phyloP scores from a whole-genome alignment of 2,329 filamentous ascomycete genomes.

The Knoxdaviesia proteae region DNA sequence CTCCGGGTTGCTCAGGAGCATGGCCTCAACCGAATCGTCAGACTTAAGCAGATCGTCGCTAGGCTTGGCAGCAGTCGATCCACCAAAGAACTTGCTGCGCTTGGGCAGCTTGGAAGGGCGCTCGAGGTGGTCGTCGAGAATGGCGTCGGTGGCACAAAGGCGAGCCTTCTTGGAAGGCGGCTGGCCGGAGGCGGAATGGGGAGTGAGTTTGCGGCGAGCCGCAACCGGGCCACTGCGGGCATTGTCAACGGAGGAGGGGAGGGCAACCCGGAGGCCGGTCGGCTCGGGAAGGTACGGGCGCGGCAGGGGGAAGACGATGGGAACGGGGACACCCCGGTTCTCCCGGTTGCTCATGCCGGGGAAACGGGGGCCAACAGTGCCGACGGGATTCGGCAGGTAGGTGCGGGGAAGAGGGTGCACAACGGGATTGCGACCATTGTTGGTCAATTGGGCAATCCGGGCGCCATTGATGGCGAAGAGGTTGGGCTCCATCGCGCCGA shows the following conservation, averaged over 20 bases:
- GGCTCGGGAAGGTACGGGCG: constrained; percentile 24
- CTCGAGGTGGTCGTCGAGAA: constrained; percentile 10
- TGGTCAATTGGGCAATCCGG: constrained; percentile 24
- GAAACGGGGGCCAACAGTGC: too few species aligned
- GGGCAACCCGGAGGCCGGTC: too few species aligned
- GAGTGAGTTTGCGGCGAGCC: constrained; percentile 2
- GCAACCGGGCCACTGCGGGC: neutral
- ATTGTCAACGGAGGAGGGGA: too few species aligned
- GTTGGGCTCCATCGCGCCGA: constrained; percentile 42
- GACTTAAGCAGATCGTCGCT: constrained; percentile 26
- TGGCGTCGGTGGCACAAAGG: constrained; percentile 21
- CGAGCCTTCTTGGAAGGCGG: constrained; percentile 34
- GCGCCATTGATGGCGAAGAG: constrained; percentile 33
- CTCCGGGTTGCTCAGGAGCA: constrained; percentile 14
- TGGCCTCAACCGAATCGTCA: constrained; percentile 36
- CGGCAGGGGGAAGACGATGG: constrained; percentile 35
- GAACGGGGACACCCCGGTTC: constrained; percentile 10
- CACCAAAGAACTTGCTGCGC: constrained; percentile 34
- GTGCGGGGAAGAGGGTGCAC: constrained; percentile 38
- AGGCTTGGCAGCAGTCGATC: constrained; percentile 13
- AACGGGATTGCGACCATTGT: constrained; percentile 27
- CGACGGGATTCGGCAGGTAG: constrained; percentile 13
- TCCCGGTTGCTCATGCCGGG: too few species aligned
- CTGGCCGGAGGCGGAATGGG: constrained; percentile 2
- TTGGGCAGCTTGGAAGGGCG: constrained; percentile 10